Evolutionary conservation across 2,329 filamentous ascomycete species (phyloP).

Genomic region (Penicillium freii): DNA sequence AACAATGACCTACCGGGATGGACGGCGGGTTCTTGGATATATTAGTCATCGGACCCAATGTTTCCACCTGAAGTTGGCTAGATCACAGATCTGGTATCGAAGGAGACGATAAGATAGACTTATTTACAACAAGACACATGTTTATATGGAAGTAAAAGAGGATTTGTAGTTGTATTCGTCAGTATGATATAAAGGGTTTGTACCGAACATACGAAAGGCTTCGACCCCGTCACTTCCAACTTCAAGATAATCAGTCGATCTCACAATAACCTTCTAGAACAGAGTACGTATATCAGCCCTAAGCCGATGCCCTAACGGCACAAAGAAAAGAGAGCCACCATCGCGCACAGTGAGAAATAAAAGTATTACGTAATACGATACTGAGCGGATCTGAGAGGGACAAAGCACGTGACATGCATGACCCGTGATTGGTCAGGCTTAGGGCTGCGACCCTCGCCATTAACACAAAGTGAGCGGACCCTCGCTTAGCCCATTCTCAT

Average conservation of each 20-base stretch:
- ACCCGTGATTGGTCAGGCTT: conserved; percentile 30
- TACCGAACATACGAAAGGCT: neutral
- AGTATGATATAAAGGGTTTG: neutral
- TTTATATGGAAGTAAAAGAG: neutral
- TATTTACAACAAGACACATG: neutral
- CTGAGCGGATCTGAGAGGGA: neutral
- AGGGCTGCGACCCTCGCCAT: conserved; percentile 41
- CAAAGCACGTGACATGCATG: neutral
- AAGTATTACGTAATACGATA: conserved; percentile 5
- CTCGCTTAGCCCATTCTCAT: conserved; percentile 43
- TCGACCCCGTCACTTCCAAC: neutral
- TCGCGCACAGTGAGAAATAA: conserved; percentile 3
- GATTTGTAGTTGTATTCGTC: neutral
- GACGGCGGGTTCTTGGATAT: neutral
- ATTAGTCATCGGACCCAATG: conserved; percentile 28
- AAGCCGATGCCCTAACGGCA: conserved; percentile 21
- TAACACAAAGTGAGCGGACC: conserved; percentile 36
- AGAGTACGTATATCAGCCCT: conserved; percentile 17
- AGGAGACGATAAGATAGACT: neutral
- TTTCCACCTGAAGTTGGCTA: conserved; percentile 12
- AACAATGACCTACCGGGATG: conserved; percentile 1
- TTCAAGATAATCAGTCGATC: neutral
- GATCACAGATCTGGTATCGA: conserved; percentile 9
- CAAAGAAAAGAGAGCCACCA: neutral
- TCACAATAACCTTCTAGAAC: conserved; percentile 18